Base-by-base conservation (phyloP, 495 filamentous ascomycete species). In the Penicillium turbatum region DNA sequence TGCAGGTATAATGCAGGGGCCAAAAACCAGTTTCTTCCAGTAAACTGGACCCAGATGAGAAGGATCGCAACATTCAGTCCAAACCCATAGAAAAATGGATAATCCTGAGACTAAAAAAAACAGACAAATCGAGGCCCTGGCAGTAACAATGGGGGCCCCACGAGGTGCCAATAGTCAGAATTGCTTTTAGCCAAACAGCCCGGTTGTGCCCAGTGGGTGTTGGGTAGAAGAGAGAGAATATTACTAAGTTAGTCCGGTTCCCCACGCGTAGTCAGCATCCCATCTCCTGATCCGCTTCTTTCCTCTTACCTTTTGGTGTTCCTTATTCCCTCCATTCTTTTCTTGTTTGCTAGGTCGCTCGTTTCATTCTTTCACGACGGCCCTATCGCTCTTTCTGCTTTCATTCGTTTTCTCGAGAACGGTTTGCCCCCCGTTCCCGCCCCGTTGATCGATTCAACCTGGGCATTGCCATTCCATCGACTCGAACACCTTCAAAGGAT, bases 281-380 rank as follows among this genome's bases (percentile, higher is more conserved):
- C 68, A 67, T 63, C 65, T 71, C 68, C 62, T 67, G 52, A 63
- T 65, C 51, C 44, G 59, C 53, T 58, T 49, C 46, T 46, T 41
- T 37, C 54, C 53, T 59, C 56, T 52, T 55, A 59, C 57, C 56
- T 60, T 51, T 51, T 57, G 48, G 46, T 63, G 32, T 59, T 36
- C 61, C 65, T 46, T 59, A 58, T 57, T 56, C 45, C 59, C 59
- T 53, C 41, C 52, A 34, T 59, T 59, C 55, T 30, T 64, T 58
- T 59, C 43, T 43, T 60, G 68, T 55, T 53, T 52, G 54, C 58
- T 35, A 62, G 61, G 63, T 67, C 67, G 65, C 52, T 69, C 70
- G 71, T 73, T 73, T 65, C 72, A 73, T 69, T 73, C 71, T 69
- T 74, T 74, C 58, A 70, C 69, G 67, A 63, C 66, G 65, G 62